These are phyloP conservation scores for Solanum hybrid DNA, from an alignment of 305 asterid genomes.

Conservation along the genomic window DNA sequence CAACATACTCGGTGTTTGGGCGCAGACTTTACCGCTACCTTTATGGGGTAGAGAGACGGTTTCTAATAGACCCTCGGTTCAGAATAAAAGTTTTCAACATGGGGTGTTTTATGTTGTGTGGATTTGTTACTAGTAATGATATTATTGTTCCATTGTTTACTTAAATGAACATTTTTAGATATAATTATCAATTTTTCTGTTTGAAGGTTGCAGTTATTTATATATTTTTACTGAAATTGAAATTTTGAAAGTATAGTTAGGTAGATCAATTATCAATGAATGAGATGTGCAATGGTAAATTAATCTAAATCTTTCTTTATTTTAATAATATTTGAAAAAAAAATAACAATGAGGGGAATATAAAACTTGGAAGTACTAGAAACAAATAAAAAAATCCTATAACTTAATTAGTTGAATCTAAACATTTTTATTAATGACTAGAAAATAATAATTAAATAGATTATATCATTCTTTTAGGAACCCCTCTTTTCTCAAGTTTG, in stretches of 20 bases:
- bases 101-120: neutral
- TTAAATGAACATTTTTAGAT: neutral
- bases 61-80: neutral
- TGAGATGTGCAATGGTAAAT: neutral
- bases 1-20: rapidly evolving
- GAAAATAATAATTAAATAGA: neutral
- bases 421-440: neutral
- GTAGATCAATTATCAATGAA: neutral
- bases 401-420: neutral
- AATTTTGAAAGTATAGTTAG: neutral
- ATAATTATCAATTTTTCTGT: neutral
- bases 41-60: neutral
- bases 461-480: neutral
- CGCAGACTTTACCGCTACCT: neutral
- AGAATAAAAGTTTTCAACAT: neutral
- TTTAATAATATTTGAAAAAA: neutral
- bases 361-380: neutral
- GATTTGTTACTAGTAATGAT: neutral
- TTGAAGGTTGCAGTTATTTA: neutral
- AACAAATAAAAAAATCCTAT: neutral
- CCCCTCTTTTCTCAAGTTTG: neutral
- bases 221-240: neutral
- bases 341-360: neutral
- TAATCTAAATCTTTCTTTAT: neutral
- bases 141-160: neutral